Conservation (phyloP, 2,329 filamentous ascomycete species). For the Graphilbum sp. region DNA sequence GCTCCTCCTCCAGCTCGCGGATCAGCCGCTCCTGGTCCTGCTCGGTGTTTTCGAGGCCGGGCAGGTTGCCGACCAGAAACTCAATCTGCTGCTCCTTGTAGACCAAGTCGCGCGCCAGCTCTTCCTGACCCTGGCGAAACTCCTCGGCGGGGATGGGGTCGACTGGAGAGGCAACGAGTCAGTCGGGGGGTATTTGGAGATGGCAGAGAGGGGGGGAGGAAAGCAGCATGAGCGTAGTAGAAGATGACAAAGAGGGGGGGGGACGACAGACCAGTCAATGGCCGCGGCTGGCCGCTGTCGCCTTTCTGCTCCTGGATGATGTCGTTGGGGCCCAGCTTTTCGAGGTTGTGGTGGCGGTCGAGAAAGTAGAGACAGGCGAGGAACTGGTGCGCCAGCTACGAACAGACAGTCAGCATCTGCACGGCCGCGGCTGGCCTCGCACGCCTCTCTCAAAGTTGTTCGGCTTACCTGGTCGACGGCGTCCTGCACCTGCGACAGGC, state of each 20-base stretch:
- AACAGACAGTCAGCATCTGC: not conserved
- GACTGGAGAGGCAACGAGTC: constrained; percentile 22
- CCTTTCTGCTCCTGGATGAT: constrained; percentile 39
- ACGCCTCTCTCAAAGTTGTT: not conserved
- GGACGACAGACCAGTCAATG: constrained; percentile 5
- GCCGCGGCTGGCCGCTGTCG: constrained; percentile 7
- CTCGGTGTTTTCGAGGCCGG: constrained; percentile 65
- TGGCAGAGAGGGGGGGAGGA: not conserved
- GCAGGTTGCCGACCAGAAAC: constrained; percentile 54
- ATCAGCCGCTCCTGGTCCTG: constrained; percentile 56
- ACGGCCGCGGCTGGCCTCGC: not conserved
- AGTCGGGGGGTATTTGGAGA: not conserved
- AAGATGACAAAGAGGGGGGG: not conserved
- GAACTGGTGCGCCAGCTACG: constrained; percentile 50
- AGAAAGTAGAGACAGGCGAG: constrained; percentile 51
- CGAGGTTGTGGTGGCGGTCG: constrained; percentile 50
- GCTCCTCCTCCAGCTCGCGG: constrained; percentile 46
- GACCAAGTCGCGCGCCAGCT: constrained; percentile 61
- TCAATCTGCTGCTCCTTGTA: constrained; percentile 75
- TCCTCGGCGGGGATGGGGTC: constrained; percentile 45
- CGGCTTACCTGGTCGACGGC: constrained; percentile 65
- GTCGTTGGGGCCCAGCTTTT: constrained; percentile 39
- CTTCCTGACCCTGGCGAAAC: constrained; percentile 50
- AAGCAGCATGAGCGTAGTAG: no score
- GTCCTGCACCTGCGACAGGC: constrained; percentile 72